phyloP scores from a whole-genome alignment of 306 rosid genomes.

The Vachellia pachyceras region DNA sequence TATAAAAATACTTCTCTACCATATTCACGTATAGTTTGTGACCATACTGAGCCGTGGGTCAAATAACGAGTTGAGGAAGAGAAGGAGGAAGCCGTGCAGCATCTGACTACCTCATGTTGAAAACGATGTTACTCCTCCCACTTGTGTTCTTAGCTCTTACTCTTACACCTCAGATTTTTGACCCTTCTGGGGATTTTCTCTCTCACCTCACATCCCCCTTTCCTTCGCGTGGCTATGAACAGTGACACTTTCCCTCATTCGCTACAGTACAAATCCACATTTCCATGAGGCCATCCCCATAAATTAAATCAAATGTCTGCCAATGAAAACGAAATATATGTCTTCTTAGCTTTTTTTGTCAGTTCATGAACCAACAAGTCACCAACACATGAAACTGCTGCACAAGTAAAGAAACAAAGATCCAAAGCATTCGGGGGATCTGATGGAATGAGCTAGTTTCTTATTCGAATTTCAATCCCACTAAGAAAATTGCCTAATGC shows the following conservation, averaged over 20 bases:
- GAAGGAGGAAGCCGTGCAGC: neutral
- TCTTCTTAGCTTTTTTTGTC: neutral
- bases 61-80: neutral
- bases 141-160: too few relatives aligned
- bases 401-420: neutral
- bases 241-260: slow-evolving; percentile 22
- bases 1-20: too few relatives aligned
- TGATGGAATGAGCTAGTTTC: too few relatives aligned
- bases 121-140: slow-evolving; percentile 29
- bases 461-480: too few relatives aligned
- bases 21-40: too few relatives aligned
- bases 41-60: too few relatives aligned
- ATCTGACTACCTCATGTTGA: slow-evolving; percentile 38
- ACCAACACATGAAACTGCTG: neutral
- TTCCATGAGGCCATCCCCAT: neutral
- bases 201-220: neutral
- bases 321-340: slow-evolving; percentile 7
- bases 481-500: too few relatives aligned
- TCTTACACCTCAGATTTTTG: too few relatives aligned
- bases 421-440: too few relatives aligned
- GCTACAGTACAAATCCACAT: neutral
- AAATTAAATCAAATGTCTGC: neutral
- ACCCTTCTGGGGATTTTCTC: too few relatives aligned
- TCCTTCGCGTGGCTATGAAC: slow-evolving; percentile 45
- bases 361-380: slow-evolving; percentile 27